Evolutionary conservation across 257 asterid genomes (phyloP), one percentile per base, ranked within the genome.

Genomic region (Cruciata laevipes): DNA sequence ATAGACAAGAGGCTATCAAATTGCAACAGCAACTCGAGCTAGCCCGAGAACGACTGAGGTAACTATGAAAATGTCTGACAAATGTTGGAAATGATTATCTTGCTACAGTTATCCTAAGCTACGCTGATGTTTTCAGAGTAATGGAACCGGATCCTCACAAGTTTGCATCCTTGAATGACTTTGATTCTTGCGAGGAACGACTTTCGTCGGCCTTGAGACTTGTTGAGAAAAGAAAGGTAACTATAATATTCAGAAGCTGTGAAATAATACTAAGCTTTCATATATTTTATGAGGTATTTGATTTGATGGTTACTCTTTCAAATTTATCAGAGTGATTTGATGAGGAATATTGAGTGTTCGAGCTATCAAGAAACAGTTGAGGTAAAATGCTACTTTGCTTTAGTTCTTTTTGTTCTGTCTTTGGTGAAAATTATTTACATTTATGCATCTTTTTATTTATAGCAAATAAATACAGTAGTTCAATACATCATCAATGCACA

Each of bases 291-390:
- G 51, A 42, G 5, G 33, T 23, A 32, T 3, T 6, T 49, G 56
- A 49, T 27, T 27, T 27, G 1, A 27, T 27, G 30, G 1, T 27
- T 2, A 27, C 30, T 27, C n/a, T 47, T 14, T 4, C 7, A 14
- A 47, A 16, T 47, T 47, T 14, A 17, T 47, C 83, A 89, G 94
- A 74, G 74, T 42, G 61, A 70, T 32, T 77, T 89, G 57, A 67
- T 86, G 44, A 81, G 67, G 66, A 80, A 68, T 37, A n/a, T n/a
- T n/a, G 85, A 84, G 25, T 85, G 80, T 66, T 86, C 96, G 68
- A 86, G 89, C 72, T 89, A 89, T 75, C 84, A 84, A n/a, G 91
- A 84, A 42, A 88, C 94, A 21, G 77, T 81, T 37, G 89, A 83
- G 89, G 94, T 84, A 81, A 38, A 27, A 27, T 27, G 8, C 4